These are phyloP conservation scores for Hanseniaspora occidentalis DNA, from an alignment of 805 yeast genomes.

Conservation along the genomic window DNA sequence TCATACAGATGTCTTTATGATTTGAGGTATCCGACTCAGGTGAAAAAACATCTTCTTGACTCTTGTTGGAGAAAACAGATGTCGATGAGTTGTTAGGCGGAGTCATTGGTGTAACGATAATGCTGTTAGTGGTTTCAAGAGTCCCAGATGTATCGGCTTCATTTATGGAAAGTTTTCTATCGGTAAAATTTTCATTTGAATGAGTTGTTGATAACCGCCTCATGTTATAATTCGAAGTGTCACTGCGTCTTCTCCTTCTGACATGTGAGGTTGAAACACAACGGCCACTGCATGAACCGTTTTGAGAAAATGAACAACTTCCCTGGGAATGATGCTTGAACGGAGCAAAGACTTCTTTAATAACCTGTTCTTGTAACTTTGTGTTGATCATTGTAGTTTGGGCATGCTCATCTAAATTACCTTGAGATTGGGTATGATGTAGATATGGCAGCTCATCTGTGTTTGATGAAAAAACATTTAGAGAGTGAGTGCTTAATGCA, in stretches of 20 bases:
- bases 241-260: too few species aligned
- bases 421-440: neutral
- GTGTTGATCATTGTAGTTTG: conserved; percentile 53
- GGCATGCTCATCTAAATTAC: conserved; percentile 25
- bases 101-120: neutral
- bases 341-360: conserved; percentile 63
- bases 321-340: neutral
- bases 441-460: conserved; percentile 4
- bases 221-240: too few species aligned
- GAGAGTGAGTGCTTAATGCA: neutral
- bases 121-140: neutral
- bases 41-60: too few species aligned
- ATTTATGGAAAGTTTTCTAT: too few species aligned
- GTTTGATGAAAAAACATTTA: neutral
- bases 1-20: too few species aligned
- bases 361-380: conserved; percentile 56
- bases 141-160: neutral
- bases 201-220: neutral
- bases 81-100: too few species aligned
- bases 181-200: neutral
- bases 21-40: too few species aligned
- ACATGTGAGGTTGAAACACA: too few species aligned
- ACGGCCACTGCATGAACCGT: too few species aligned
- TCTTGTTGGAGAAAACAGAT: too few species aligned
- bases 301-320: too few species aligned